Base-by-base conservation (phyloP, 148 eudicot genomes). In the Hydrangea macrophylla region DNA sequence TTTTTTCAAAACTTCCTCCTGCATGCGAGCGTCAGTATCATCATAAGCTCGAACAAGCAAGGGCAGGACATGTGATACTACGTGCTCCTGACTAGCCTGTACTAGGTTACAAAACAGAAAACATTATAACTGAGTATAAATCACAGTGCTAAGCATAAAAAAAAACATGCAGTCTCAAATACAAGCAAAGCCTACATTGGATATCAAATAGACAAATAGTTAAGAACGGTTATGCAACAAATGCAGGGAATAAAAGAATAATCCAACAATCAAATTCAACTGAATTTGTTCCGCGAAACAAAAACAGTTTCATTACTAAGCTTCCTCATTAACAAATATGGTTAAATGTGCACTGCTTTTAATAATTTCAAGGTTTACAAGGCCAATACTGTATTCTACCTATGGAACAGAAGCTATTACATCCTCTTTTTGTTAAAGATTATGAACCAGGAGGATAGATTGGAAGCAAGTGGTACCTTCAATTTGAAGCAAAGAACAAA, bases 21-120 rank as follows among this genome's bases (percentile, higher is more conserved):
- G 99, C 87, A 90, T 79, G 72, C 99, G 99, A 67, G 92, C 83
- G 76, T 94, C 99, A 54, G 81, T 78, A 77, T 94, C 99, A 84
- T 88, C 99, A 84, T 90, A 94, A 53, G 96, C 97, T 78, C 92
- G 96, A 70, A 90, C 84, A 78, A 94, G 86, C 86, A 90, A 85
- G 57, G 98, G 98, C 59, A 94, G 86, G 20, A 94, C 89, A 82
- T 87, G 92, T 37, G 92, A 81, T 72, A 86, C 79, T 24, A 94
- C 74, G 74, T 94, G 87, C 60, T 86, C 92, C 53, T 81, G 87
- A 70, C 81, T 85, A 58, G 88, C 83, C 98, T 94, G 89, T 42
- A 68, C 56, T 18, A 55, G n/a, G 53, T 50, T 31, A 40, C 36
- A 69, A n/a, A 42, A 65, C 59, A 60, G 4, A 66, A 32, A 1